Evolutionary conservation across 805 yeast species (phyloP).

Genomic region (Suhomyces kilbournensis): DNA sequence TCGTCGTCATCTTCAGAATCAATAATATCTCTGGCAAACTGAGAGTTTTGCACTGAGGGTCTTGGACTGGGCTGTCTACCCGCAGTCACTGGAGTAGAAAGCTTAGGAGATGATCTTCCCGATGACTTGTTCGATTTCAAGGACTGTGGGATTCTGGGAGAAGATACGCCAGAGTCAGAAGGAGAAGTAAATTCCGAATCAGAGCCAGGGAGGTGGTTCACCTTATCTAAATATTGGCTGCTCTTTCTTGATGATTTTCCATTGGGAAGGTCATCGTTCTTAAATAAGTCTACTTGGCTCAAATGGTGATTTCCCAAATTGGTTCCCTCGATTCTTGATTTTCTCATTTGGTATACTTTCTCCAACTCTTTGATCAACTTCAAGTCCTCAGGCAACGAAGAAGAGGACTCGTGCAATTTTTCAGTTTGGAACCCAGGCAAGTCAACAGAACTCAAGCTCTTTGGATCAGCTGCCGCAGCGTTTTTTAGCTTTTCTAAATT

Average conservation of each 20-base stretch:
- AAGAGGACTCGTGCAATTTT: conserved; percentile 11
- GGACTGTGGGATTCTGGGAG: neutral
- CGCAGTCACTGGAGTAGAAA: neutral
- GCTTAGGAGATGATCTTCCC: neutral
- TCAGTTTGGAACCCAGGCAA: conserved; percentile 33
- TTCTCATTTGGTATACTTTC: conserved; percentile 60
- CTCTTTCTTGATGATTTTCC: neutral
- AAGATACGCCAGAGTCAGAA: neutral
- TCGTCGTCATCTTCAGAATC: conserved; percentile 11
- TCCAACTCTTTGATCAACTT: conserved; percentile 54
- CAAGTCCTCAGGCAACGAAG: conserved; percentile 39
- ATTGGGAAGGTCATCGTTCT: neutral
- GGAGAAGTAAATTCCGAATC: neutral
- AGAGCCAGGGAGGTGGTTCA: neutral
- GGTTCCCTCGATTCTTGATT: conserved; percentile 63
- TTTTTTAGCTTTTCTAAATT: conserved; percentile 33
- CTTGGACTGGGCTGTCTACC: conserved; percentile 2
- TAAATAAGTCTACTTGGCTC: conserved; percentile 5
- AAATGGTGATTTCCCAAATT: conserved; percentile 57
- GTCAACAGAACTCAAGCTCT: conserved; percentile 33
- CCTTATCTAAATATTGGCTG: conserved; percentile 3
- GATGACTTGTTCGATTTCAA: neutral
- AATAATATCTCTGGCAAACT: neutral
- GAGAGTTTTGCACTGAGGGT: neutral
- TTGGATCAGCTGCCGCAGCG: conserved; percentile 5